Percentiles rank a stretch among this genome's conserved stretches.
Conservation (phyloP, 108 stramenopile genomes). For the Nitzschia putrida region DNA sequence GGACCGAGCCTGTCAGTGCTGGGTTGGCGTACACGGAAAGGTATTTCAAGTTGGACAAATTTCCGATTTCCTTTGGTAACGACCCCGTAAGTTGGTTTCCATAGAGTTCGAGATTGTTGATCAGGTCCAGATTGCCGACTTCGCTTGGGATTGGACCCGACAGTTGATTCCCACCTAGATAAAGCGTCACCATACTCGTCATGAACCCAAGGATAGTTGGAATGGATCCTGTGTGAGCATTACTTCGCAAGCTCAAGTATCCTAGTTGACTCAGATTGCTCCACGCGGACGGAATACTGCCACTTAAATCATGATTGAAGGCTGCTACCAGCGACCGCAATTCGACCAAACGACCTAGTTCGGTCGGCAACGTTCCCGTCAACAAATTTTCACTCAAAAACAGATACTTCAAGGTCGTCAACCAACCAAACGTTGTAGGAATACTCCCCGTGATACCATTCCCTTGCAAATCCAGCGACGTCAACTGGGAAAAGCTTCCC, state of each 20-base stretch:
- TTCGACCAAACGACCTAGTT: no score
- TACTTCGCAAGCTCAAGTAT: constrained; percentile 13
- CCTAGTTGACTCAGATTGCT: no score
- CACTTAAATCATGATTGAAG: no score
- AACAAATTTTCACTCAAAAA: constrained; percentile 21
- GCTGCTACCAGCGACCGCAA: no score
- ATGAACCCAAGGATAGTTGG: constrained; percentile 35
- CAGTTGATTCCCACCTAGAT: no score
- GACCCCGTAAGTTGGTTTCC: background rate
- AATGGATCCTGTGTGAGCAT: constrained; percentile 45
- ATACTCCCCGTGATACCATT: constrained; percentile 55
- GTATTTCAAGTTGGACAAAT: background rate
- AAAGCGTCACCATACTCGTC: constrained; percentile 13
- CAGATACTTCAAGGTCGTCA: constrained; percentile 9
- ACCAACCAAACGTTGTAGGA: constrained; percentile 10
- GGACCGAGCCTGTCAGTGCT: constrained; percentile 28
- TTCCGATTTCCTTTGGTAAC: no score
- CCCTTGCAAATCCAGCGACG: constrained; percentile 24
- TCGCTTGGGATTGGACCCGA: background rate
- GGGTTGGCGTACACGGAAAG: constrained; percentile 24
- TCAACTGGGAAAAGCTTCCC: constrained; percentile 2
- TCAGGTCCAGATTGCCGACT: background rate
- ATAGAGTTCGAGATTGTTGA: background rate
- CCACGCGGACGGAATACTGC: no score
- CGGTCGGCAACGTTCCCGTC: background rate